Evolutionary conservation across 225 moss, liverwort and hornwort species (phyloP), one percentile per base, ranked within the genome.

Genomic region (Marchantia polymorpha): DNA sequence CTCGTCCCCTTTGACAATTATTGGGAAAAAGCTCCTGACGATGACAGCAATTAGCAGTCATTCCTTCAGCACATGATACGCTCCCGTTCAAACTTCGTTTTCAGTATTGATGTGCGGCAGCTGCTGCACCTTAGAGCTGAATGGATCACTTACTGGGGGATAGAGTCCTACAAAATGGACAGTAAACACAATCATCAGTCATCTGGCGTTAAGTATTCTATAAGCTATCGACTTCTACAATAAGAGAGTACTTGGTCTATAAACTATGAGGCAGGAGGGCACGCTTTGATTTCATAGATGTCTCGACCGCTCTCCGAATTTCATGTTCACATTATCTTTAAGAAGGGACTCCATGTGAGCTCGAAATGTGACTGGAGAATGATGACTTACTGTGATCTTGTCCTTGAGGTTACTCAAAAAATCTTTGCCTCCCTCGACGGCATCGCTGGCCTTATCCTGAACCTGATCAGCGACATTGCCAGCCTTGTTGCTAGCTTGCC

Each of bases 321-420:
- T 75, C 16, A 75, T 27, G 74, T 75, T 75, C 4, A 55, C 55
- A 30, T 75, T 58, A 17, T 75, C 74, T 58, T 75, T 75, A 16
- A 75, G 19, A 39, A 75, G 55, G 58, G 27, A 27, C 47, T 75
- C 74, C 55, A 75, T 75, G 54, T 53, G 74, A 16, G 55, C 74
- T 75, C 58, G 54, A 29, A 75, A 75, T 75, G 74, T 29, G 56
- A 58, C 58, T 25, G 74, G 74, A 39, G 54, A 56, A 56, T 55
- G 56, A 17, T 14, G 56, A 76, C 77, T 77, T 77, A 77, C 77
- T 64, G 77, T 77, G 52, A 79, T 52, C 31, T 82, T 77, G 58
- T 51, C 76, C 58, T 69, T 58, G 14, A 82, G 58, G 52, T 70
- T 26, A 19, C 53, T 80, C 9, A 86, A 11, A 4, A 81, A 9